These are phyloP conservation scores for Chaetomiaceae sp. DNA, from an alignment of 2,329 filamentous ascomycete genomes.

Conservation along the genomic window DNA sequence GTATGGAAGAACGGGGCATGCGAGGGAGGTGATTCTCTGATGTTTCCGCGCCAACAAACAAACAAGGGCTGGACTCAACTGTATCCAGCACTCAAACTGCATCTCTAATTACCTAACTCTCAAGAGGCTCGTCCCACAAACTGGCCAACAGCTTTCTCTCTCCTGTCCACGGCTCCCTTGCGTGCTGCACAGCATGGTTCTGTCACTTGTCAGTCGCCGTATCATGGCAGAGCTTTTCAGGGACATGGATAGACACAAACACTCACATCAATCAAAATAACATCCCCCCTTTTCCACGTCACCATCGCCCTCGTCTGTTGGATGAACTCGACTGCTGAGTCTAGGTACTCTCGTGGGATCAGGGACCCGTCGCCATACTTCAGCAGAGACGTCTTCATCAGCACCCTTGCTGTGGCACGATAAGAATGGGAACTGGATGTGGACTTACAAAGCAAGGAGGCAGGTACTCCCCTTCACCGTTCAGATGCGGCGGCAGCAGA, in stretches of 20 bases:
- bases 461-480: conserved; percentile 19
- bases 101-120: too few species aligned
- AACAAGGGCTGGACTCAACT: too few species aligned
- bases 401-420: too few species aligned
- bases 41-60: too few species aligned
- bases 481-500: conserved; percentile 22
- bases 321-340: conserved; percentile 27
- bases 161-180: conserved; percentile 26
- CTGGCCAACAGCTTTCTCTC: conserved; percentile 23
- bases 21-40: too few species aligned
- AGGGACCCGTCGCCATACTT: conserved; percentile 25
- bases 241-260: neutral
- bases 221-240: neutral
- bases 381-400: neutral
- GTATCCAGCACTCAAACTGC: too few species aligned
- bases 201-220: conserved; percentile 1
- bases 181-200: conserved; percentile 29
- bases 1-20: too few species aligned
- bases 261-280: conserved; percentile 26
- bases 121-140: conserved; percentile 25
- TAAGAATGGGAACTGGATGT: too few species aligned
- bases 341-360: conserved; percentile 26
- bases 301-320: conserved; percentile 20
- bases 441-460: conserved; percentile 21
- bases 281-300: conserved; percentile 23